phyloP scores from a whole-genome alignment of 2,329 filamentous ascomycete genomes.

The Pestalotiopsis fici region DNA sequence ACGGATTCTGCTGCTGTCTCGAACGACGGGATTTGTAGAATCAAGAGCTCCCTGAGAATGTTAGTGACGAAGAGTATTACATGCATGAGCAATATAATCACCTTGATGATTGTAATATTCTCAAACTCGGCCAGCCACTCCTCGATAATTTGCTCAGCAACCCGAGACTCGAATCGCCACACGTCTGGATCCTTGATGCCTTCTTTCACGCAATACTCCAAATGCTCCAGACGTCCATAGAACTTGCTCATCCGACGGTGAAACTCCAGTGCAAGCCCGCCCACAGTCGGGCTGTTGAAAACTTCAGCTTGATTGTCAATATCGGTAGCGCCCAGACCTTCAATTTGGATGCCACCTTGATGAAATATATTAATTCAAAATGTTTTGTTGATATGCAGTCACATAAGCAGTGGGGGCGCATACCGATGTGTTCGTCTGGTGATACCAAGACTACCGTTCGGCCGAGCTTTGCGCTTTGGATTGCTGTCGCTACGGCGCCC shows the following conservation, averaged over 20 bases:
- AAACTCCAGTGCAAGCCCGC: slow-evolving; percentile 18
- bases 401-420: too few species aligned
- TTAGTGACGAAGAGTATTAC: neutral
- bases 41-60: neutral
- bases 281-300: slow-evolving; percentile 14
- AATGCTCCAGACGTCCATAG: slow-evolving; percentile 14
- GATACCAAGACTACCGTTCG: slow-evolving; percentile 13
- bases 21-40: neutral
- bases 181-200: slow-evolving; percentile 15
- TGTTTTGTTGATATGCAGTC: neutral
- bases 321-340: slow-evolving; percentile 22
- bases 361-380: neutral
- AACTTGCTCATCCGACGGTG: slow-evolving; percentile 17
- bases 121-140: slow-evolving; percentile 16
- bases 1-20: slow-evolving; percentile 8
- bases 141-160: slow-evolving; percentile 18
- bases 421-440: slow-evolving; percentile 15
- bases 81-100: neutral
- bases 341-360: slow-evolving; percentile 17
- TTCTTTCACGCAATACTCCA: slow-evolving; percentile 14
- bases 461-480: slow-evolving; percentile 17
- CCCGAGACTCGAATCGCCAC: slow-evolving; percentile 21
- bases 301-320: slow-evolving; percentile 19
- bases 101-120: slow-evolving; percentile 9
- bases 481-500: slow-evolving; percentile 15